Base-by-base conservation (phyloP, 2,329 filamentous ascomycete species). In the Fusarium vanettenii region DNA sequence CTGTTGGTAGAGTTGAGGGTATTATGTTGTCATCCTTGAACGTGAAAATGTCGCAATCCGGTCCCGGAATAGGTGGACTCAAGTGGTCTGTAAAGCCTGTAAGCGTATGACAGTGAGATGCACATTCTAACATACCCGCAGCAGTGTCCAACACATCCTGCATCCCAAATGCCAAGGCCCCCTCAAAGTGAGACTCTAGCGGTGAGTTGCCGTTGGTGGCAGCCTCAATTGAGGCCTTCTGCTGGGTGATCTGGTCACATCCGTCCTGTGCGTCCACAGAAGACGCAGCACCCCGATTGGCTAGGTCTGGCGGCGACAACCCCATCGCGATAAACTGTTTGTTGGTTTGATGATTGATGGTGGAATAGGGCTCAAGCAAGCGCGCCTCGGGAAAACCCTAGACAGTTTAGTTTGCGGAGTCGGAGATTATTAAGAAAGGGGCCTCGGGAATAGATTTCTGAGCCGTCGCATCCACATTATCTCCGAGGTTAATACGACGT, bases 11-110 rank as follows among this genome's bases (percentile, higher is more conserved):
- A 75, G 92, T 90, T 81, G 98, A 98, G 79, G 94, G 90, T 92
- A 98, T 97, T 5, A 95, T 95, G 77, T 96, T 92, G 39, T 90
- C 89, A 81, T 97, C 96, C 80, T 93, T 95, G 84, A 98, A 98
- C 22, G 95, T 98, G 80, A 98, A 99, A 61, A 99, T 96, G 83
- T 98, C 97, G 76, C 93, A 70, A 16, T n/a, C 63, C 2, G 60
- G 25, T 0, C 62, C 72, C 0, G 72, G 72, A 0, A 74, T 52
- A 9, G 69, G 62, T 9, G 72, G 69, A 0, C 52, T 37, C 8
- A 37, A 50, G 8, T 60, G 71, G 1, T 74, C 72, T 74, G 4
- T 27, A 4, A 0, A 1, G 2, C 1, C 5, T 0, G 13, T 74
- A 1, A 74, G 55, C 37, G 1, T 4, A 27, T 2, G 4, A 2